These are phyloP conservation scores for Haplosporangium sp. DNA, from an alignment of 371 early-diverging fungal species.

Conservation along the genomic window DNA sequence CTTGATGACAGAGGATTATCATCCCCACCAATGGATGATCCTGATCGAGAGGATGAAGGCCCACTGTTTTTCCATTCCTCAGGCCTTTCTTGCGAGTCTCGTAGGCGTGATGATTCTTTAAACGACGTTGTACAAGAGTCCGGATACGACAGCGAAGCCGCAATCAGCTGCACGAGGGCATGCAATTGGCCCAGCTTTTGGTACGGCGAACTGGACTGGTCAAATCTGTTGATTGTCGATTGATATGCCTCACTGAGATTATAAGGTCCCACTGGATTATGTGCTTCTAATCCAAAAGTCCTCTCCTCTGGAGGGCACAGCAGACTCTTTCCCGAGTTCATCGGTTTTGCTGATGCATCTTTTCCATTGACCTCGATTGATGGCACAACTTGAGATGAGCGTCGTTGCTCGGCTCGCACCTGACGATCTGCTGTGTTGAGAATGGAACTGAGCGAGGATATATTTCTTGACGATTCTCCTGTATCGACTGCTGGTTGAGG, in stretches of 20 bases:
- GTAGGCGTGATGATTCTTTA: too few relatives aligned
- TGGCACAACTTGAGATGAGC: too few relatives aligned
- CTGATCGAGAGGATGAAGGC: too few relatives aligned
- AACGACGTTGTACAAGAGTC: slow-evolving; percentile 25
- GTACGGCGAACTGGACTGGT: slow-evolving; percentile 52
- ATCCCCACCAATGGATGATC: not conserved
- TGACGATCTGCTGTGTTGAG: not conserved
- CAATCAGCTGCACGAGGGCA: slow-evolving; percentile 55
- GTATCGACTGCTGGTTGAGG: not conserved
- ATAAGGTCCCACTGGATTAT: slow-evolving; percentile 13
- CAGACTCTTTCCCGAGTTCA: slow-evolving; percentile 18
- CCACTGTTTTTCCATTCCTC: too few relatives aligned
- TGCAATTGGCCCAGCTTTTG: slow-evolving; percentile 56
- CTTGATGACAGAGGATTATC: not conserved
- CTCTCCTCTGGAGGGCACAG: not conserved
- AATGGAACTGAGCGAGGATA: not conserved
- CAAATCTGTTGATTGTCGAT: slow-evolving; percentile 47
- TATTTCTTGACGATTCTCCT: not conserved
- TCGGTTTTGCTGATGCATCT: not conserved
- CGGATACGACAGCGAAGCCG: slow-evolving; percentile 52
- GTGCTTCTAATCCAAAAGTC: not conserved
- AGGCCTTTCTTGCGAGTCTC: too few relatives aligned
- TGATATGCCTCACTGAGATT: slow-evolving; percentile 44
- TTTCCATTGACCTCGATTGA: too few relatives aligned
- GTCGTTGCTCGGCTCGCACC: not conserved